These are phyloP conservation scores for Apophysomyces sp. DNA, from an alignment of 371 early-diverging fungal genomes.

Conservation along the genomic window DNA sequence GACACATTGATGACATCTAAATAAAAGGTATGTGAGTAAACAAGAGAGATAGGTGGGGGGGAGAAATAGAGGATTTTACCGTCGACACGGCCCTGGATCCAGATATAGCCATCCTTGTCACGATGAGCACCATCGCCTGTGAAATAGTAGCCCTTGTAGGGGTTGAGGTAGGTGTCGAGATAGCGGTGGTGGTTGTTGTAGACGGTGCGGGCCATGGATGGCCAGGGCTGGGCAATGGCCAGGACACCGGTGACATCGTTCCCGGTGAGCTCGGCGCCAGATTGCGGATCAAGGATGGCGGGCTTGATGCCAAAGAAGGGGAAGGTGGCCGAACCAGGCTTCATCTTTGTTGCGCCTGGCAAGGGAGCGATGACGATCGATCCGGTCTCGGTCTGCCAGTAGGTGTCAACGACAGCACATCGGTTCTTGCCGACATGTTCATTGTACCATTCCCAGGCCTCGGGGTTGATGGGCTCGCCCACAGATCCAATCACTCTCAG, in stretches of 20 bases:
- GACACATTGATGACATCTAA: slow-evolving; percentile 95
- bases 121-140: slow-evolving; percentile 89
- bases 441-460: slow-evolving; percentile 97
- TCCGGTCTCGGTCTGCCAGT: slow-evolving; percentile 97
- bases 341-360: slow-evolving; percentile 82
- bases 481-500: slow-evolving; percentile 94
- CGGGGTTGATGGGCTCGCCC: slow-evolving; percentile 98
- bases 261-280: slow-evolving; percentile 73
- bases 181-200: slow-evolving; percentile 90
- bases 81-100: slow-evolving; percentile 94
- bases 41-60: no score
- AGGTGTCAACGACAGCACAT: slow-evolving; percentile 95
- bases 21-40: no score
- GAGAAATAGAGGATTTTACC: slow-evolving; percentile 25
- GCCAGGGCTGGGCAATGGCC: slow-evolving; percentile 90
- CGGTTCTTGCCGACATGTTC: slow-evolving; percentile 84
- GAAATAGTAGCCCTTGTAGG: slow-evolving; percentile 87
- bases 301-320: slow-evolving; percentile 97
- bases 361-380: slow-evolving; percentile 91
- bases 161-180: slow-evolving; percentile 86
- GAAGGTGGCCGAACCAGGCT: slow-evolving; percentile 95
- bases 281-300: slow-evolving; percentile 78
- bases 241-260: slow-evolving; percentile 91
- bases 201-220: slow-evolving; percentile 93
- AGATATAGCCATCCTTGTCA: slow-evolving; percentile 93